Percentiles rank a stretch among this genome's conserved stretches.
phyloP scores from a whole-genome alignment of 805 yeast genomes.

The Nakazawaea anatomiae region DNA sequence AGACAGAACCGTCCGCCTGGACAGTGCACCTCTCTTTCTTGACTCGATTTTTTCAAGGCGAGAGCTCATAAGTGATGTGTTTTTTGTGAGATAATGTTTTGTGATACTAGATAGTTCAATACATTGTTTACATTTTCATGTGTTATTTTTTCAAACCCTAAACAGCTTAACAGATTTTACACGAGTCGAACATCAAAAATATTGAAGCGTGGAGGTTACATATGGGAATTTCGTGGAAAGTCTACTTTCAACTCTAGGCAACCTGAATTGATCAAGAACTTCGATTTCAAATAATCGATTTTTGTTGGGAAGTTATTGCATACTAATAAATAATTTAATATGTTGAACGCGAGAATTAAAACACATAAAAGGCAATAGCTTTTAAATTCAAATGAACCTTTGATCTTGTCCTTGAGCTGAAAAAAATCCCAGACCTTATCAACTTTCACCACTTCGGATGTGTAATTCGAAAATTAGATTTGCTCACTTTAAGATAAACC shows the following conservation, averaged over 20 bases:
- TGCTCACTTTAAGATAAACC: no score
- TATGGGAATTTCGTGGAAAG: conserved; percentile 92
- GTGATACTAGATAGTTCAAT: no score
- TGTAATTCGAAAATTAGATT: conserved; percentile 75
- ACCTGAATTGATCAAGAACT: conserved; percentile 82
- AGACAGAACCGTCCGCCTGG: conserved; percentile 19
- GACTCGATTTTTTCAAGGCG: conserved; percentile 14
- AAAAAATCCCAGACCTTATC: conserved; percentile 97
- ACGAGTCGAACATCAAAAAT: conserved; percentile 70
- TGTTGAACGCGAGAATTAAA: conserved; percentile 88
- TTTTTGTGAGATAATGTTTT: no score
- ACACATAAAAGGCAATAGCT: conserved; percentile 99
- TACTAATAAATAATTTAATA: conserved; percentile 90
- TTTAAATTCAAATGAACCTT: conserved; percentile 90
- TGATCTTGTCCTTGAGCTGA: conserved; percentile 94
- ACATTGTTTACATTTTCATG: background rate
- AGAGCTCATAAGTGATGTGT: conserved; percentile 1
- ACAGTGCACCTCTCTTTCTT: conserved; percentile 25
- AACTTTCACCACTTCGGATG: conserved; percentile 91
- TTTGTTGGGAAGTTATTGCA: conserved; percentile 86
- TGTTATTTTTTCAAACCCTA: background rate
- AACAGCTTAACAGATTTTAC: conserved; percentile 49
- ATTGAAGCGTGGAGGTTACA: conserved; percentile 79
- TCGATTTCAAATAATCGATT: conserved; percentile 80
- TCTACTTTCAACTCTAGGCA: conserved; percentile 79